These are phyloP conservation scores for Phyllostachys edulis DNA, from an alignment of 176 grass and related monocot species.

Conservation along the genomic window DNA sequence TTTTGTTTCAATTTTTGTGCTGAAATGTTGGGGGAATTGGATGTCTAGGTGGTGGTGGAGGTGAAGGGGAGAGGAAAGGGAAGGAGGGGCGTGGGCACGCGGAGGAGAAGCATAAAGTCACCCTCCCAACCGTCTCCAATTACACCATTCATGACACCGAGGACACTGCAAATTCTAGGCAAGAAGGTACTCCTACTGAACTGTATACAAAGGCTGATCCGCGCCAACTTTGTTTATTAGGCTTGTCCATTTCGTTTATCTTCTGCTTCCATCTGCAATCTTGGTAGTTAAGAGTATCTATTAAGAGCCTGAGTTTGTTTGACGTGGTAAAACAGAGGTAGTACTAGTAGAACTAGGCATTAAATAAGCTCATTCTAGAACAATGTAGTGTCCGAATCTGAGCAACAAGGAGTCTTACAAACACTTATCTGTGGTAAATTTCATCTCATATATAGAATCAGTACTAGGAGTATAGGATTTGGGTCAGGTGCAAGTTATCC, in stretches of 20 bases:
- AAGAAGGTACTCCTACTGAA: constrained; percentile 27
- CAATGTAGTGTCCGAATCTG: not conserved
- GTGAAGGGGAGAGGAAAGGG: not conserved
- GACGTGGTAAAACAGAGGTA: not conserved
- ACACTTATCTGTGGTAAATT: not conserved
- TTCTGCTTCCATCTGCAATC: not conserved
- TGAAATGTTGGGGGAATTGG: not conserved
- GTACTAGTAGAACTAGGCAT: not conserved
- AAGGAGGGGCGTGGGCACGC: not conserved
- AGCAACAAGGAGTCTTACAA: not conserved
- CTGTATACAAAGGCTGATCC: not conserved
- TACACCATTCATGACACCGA: constrained; percentile 74
- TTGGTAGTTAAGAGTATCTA: too few relatives aligned
- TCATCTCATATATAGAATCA: not conserved
- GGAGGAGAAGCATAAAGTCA: constrained; percentile 58
- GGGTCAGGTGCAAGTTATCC: not conserved
- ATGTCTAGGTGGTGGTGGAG: constrained; percentile 31
- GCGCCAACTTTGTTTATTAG: not conserved
- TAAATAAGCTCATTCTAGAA: not conserved
- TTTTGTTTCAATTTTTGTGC: not conserved
- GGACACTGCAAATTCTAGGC: constrained; percentile 34
- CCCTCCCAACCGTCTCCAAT: constrained; percentile 92
- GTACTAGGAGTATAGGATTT: not conserved
- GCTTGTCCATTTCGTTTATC: not conserved
- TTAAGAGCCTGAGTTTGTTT: not conserved